Evolutionary conservation across 306 rosid species (phyloP).

Genomic region (Argentina anserina): DNA sequence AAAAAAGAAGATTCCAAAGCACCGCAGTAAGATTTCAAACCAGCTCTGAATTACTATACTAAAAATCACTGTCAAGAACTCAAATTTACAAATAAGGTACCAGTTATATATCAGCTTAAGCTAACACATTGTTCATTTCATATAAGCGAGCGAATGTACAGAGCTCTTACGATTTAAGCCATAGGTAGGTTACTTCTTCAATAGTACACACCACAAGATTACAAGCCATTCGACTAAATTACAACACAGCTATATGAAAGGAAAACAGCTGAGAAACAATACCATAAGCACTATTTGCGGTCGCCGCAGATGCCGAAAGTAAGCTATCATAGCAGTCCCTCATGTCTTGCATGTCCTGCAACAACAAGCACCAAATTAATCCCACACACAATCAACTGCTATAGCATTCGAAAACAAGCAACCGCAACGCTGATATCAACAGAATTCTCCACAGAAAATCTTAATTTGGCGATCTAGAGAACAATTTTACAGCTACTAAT

Average conservation of each 20-base stretch:
- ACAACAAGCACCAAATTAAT: slow-evolving; percentile 12
- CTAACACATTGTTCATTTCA: not conserved
- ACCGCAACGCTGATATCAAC: not conserved
- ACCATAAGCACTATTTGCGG: slow-evolving; percentile 93
- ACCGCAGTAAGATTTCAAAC: not conserved
- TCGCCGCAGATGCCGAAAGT: slow-evolving; percentile 93
- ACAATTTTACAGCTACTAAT: not conserved
- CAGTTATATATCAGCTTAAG: not conserved
- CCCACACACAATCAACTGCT: slow-evolving; percentile 1
- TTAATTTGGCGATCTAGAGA: slow-evolving; percentile 3
- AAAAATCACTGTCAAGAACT: not conserved
- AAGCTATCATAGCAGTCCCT: slow-evolving; percentile 88
- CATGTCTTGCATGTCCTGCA: slow-evolving; percentile 87
- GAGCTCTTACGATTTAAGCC: not conserved
- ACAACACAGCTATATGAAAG: not conserved
- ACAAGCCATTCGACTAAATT: not conserved
- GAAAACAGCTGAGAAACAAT: not conserved
- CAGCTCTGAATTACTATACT: not conserved
- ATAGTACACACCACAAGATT: not conserved
- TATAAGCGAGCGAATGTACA: not conserved
- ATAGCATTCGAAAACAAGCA: not conserved
- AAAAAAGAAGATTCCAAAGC: slow-evolving; percentile 11
- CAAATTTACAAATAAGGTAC: not conserved
- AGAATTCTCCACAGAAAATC: not conserved
- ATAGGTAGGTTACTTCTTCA: not conserved